Conservation (phyloP, 2,329 filamentous ascomycete species). For the Hansfordia pulvinata region DNA sequence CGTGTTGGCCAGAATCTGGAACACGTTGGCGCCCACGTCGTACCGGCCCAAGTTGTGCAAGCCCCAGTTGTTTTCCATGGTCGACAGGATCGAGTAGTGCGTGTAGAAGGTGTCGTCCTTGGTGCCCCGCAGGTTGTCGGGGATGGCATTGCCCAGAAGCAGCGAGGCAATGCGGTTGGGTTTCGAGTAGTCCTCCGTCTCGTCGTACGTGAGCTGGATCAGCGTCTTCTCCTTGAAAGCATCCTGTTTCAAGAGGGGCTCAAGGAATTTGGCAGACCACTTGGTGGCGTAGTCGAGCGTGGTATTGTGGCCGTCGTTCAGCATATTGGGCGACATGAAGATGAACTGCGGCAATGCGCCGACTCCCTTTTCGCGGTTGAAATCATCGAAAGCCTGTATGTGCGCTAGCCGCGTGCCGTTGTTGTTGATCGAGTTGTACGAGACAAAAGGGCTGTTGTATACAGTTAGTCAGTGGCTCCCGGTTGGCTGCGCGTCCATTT, state of each 20-base stretch:
- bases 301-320: conserved; percentile 58
- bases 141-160: conserved; percentile 60
- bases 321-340: conserved; percentile 50
- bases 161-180: conserved; percentile 59
- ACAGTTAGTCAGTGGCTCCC: conserved; percentile 1
- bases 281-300: conserved; percentile 53
- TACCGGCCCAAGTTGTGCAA: conserved; percentile 29
- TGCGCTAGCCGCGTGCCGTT: conserved; percentile 35
- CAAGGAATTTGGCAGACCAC: conserved; percentile 56
- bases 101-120: conserved; percentile 58
- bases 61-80: conserved; percentile 54
- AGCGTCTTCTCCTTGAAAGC: conserved; percentile 65
- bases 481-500: not conserved
- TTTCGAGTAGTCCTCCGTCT: conserved; percentile 53
- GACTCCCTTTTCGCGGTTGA: conserved; percentile 41
- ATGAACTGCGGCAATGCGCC: conserved; percentile 50
- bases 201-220: conserved; percentile 67
- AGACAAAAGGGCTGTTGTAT: conserved; percentile 22
- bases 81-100: conserved; percentile 35
- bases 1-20: conserved; percentile 40
- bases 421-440: conserved; percentile 24
- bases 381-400: conserved; percentile 49
- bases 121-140: conserved; percentile 47
- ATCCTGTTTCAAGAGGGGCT: conserved; percentile 51
- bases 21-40: conserved; percentile 34